Evolutionary conservation across 106 monocot species (phyloP).

Genomic region (Amphibolis antarctica): DNA sequence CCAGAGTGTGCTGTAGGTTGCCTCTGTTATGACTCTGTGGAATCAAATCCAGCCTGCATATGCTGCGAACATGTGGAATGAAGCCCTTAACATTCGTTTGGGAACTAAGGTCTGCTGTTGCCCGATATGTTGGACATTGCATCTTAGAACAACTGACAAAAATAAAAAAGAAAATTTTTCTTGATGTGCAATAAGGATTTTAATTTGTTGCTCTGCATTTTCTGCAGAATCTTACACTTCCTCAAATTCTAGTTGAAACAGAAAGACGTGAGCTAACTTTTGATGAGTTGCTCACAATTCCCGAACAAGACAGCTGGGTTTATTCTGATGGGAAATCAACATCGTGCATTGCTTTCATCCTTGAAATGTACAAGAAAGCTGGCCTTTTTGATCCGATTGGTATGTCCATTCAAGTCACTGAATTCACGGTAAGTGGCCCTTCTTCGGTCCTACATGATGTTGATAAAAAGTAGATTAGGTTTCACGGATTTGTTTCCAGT

Average conservation of each 20-base stretch:
- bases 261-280: conserved; percentile 63
- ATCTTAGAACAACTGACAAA: too few relatives aligned
- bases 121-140: too few relatives aligned
- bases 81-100: conserved; percentile 87
- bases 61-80: conserved; percentile 94
- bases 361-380: conserved; percentile 90
- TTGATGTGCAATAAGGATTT: not conserved
- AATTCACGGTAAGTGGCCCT: conserved; percentile 70
- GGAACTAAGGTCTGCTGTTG: conserved; percentile 61
- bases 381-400: conserved; percentile 66
- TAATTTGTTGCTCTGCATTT: not conserved
- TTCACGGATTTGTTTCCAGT: too few relatives aligned
- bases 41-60: conserved; percentile 67
- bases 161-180: not conserved
- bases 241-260: conserved; percentile 73
- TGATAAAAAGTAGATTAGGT: too few relatives aligned
- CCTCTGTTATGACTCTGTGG: conserved; percentile 95
- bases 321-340: conserved; percentile 81
- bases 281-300: conserved; percentile 69
- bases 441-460: too few relatives aligned
- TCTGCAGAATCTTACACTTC: conserved; percentile 59
- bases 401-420: conserved; percentile 69
- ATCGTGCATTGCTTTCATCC: conserved; percentile 84
- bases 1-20: conserved; percentile 40
- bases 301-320: conserved; percentile 82